Conservation (phyloP, 2,329 filamentous ascomycete species). For the Drechslera avenae region DNA sequence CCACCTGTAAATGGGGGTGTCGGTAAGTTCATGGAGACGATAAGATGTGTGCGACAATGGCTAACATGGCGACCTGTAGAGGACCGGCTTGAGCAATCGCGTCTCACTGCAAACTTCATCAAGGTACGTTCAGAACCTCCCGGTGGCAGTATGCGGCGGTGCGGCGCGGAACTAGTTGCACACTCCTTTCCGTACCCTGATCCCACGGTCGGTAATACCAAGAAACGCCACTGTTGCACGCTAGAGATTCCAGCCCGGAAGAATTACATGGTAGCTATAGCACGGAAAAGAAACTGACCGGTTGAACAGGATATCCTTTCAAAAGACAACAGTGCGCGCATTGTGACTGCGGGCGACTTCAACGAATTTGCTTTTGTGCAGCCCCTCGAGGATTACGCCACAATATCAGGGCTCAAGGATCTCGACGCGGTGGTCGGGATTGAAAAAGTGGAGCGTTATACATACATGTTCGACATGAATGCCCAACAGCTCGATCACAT, state of each 20-base stretch:
- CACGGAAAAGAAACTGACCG: constrained; percentile 29
- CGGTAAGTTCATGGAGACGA: constrained; percentile 6
- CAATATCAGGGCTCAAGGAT: constrained; percentile 62
- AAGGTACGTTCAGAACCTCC: constrained; percentile 30
- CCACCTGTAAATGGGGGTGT: constrained; percentile 71
- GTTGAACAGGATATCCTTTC: constrained; percentile 55
- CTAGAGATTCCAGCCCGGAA: constrained; percentile 11
- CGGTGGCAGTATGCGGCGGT: constrained; percentile 4
- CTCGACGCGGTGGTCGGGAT: constrained; percentile 65
- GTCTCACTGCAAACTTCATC: constrained; percentile 58
- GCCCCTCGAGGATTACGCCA: constrained; percentile 62
- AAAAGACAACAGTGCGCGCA: constrained; percentile 59
- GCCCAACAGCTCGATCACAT: constrained; percentile 73
- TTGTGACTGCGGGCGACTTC: constrained; percentile 71
- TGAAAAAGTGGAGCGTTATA: constrained; percentile 66
- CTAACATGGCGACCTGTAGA: constrained; percentile 32
- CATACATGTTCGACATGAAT: constrained; percentile 73
- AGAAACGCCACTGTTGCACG: constrained; percentile 22
- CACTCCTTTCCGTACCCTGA: constrained; percentile 9
- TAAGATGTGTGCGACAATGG: neutral
- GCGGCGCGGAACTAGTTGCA: constrained; percentile 23
- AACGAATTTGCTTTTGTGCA: constrained; percentile 72
- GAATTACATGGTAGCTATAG: neutral
- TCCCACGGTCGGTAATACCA: constrained; percentile 11
- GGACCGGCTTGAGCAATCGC: constrained; percentile 61